phyloP scores from a whole-genome alignment of 169 alveolate genomes.

The Plasmodium adleri region DNA sequence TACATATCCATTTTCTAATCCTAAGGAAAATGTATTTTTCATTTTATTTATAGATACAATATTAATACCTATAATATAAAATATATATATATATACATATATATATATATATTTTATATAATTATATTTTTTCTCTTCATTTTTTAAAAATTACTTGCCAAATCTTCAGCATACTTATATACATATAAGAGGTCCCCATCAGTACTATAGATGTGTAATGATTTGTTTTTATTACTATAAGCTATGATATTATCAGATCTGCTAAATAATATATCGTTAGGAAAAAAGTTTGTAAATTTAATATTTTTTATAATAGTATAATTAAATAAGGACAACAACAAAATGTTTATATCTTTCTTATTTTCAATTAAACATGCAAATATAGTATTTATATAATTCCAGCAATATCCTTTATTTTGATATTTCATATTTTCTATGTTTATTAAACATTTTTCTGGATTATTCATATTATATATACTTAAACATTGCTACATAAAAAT shows the following conservation, averaged over 20 bases:
- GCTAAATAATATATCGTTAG: conserved; percentile 16
- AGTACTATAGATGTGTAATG: conserved; percentile 23
- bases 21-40: conserved; percentile 13
- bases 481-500: conserved; percentile 14
- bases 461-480: conserved; percentile 25
- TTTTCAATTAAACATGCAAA: conserved; percentile 32
- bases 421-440: conserved; percentile 35
- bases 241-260: conserved; percentile 6
- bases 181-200: conserved; percentile 33
- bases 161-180: conserved; percentile 4
- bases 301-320: conserved; percentile 11
- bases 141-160: conserved; percentile 9
- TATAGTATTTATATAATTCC: conserved; percentile 3
- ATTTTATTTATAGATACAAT: background rate
- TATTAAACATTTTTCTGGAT: conserved; percentile 15
- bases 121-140: background rate
- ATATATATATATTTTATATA: background rate
- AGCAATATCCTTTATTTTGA: conserved; percentile 30
- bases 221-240: conserved; percentile 22
- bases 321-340: conserved; percentile 24
- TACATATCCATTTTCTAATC: conserved; percentile 40
- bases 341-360: conserved; percentile 17
- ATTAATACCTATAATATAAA: conserved; percentile 20
- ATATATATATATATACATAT: background rate
- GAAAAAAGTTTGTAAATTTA: conserved; percentile 11